Evolutionary conservation across 1,284 basidiomycete genomes (phyloP), one percentile per base, ranked within the genome.

Genomic region (Apiotrichum sp.): DNA sequence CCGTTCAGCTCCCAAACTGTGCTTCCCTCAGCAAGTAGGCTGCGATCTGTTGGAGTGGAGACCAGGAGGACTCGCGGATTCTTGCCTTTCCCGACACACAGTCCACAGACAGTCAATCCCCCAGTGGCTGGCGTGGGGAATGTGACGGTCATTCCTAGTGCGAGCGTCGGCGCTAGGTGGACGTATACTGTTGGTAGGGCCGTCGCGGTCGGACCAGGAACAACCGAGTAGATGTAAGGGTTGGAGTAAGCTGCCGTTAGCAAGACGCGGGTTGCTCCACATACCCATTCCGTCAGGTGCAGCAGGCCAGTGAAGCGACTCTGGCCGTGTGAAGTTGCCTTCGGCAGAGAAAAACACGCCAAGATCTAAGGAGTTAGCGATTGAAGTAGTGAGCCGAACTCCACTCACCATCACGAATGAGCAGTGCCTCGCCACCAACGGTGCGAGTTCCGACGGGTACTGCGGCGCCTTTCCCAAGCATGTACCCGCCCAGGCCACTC

Each of bases 191-290:
- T 81, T 0, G 85, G 81, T 1, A 82, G 80, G 9, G 54, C 47
- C 1, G 63, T 49, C n/a, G n/a, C n/a, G 43, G 69, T 63, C 0
- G 61, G 50, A 4, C 74, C 66, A 1, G 90, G 86, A 5, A 93
- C 78, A 9, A 88, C 78, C 0, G 89, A 85, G 67, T 95, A 83
- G 40, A 96, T 81, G 69, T 92, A 95, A 0, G 93, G 93, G 64
- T 86, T 87, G 38, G 88, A 78, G 59, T 85, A 88, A 1, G 85
- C 90, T 89, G 61, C 9, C 35, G 50, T 59, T 33, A 59, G 58
- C 43, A n/a, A 1, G 6, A 8, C 7, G 1, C 5, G 3, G 45
- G 31, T 6, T 9, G 3, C 46, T 11, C 13, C 51, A 55, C 80
- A 65, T 61, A 86, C 88, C 81, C 48, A 88, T 80, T 60, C 92